Conservation (phyloP, 2,329 filamentous ascomycete species). For the Colletotrichum brevisporum region DNA sequence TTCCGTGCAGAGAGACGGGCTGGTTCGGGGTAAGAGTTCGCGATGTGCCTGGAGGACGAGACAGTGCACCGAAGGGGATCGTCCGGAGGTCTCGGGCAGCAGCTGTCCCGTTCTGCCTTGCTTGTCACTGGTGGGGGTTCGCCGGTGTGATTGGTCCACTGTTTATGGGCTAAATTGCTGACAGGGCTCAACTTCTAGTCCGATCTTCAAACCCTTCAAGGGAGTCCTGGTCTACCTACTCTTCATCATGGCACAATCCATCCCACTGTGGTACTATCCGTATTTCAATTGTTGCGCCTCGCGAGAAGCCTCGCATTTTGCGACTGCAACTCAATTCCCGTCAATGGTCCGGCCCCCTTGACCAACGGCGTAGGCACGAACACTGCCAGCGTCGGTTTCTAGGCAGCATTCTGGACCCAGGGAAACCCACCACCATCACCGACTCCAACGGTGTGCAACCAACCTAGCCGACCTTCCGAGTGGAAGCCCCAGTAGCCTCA, state of each 20-base stretch:
- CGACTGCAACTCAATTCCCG: too few species aligned
- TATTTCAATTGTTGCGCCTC: too few species aligned
- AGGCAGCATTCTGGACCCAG: too few species aligned
- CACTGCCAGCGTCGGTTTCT: too few species aligned
- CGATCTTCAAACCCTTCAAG: conserved; percentile 4
- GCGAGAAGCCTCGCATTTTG: not conserved
- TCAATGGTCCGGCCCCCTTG: too few species aligned
- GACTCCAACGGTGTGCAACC: too few species aligned
- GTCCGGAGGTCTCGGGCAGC: conserved; percentile 37
- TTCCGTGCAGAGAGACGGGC: not conserved
- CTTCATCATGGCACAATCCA: not conserved
- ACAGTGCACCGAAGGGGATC: conserved; percentile 8
- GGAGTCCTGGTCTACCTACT: not conserved
- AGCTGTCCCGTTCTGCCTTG: conserved; percentile 6
- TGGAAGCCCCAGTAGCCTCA: not conserved
- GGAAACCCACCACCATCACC: too few species aligned
- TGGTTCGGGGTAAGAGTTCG: not conserved
- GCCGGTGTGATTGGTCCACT: conserved; percentile 18
- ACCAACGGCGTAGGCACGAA: too few species aligned
- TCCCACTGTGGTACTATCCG: too few species aligned
- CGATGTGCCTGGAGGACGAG: conserved; percentile 3
- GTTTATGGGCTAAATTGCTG: conserved; percentile 3
- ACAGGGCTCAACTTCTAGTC: conserved; percentile 9
- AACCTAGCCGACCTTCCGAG: too few species aligned
- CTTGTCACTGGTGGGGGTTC: conserved; percentile 24